Percentiles rank a stretch among this genome's conserved stretches.
These are phyloP conservation scores for Irpex sp. DNA, from an alignment of 1,284 basidiomycete genomes.

Conservation along the genomic window DNA sequence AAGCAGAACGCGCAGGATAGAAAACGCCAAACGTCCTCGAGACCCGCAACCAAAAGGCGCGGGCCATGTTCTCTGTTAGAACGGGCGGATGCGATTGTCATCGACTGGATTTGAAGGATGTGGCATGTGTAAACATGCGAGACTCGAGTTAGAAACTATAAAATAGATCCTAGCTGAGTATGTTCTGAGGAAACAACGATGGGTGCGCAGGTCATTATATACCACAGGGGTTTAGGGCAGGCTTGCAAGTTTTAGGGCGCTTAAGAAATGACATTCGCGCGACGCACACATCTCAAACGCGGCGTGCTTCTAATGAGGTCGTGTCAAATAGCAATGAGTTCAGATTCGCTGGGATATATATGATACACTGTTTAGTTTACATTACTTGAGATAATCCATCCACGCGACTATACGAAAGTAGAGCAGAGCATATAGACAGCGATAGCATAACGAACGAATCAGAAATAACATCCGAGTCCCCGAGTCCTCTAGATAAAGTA, in stretches of 20 bases:
- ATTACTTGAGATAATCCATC: background rate
- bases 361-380: conserved; percentile 11
- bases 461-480: background rate
- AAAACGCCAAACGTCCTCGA: conserved; percentile 74
- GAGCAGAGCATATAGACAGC: conserved; percentile 12
- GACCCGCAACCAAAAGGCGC: conserved; percentile 31
- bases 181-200: conserved; percentile 57
- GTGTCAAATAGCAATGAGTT: background rate
- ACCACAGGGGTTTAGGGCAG: conserved; percentile 23
- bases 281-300: background rate
- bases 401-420: conserved; percentile 10
- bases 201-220: conserved; percentile 31
- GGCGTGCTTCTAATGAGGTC: no score
- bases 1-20: conserved; percentile 28
- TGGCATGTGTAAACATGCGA: conserved; percentile 85
- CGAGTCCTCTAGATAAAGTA: background rate
- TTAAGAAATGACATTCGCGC: background rate
- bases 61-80: conserved; percentile 69
- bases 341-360: conserved; percentile 1
- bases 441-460: conserved; percentile 13
- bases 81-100: conserved; percentile 70
- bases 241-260: background rate
- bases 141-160: conserved; percentile 87
- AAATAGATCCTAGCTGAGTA: conserved; percentile 88
- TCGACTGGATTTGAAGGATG: conserved; percentile 78